Conservation (phyloP, 495 filamentous ascomycete species). For the Cercophora scortea region DNA sequence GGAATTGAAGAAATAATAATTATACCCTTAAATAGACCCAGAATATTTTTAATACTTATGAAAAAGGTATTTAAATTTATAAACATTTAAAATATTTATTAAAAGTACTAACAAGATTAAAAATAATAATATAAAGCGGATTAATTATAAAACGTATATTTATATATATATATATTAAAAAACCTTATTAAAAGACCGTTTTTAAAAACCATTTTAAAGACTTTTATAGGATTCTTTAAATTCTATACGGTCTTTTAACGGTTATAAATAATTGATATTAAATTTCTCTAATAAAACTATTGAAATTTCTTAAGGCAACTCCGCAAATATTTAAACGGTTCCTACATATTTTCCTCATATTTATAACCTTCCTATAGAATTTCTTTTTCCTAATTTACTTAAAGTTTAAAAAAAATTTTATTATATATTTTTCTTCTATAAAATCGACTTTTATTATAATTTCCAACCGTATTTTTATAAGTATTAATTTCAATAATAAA, state of each 20-base stretch:
- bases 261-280: not conserved
- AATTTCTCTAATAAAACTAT: no score
- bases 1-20: no score
- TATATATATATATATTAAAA: not conserved
- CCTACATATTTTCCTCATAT: no score
- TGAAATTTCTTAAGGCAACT: no score
- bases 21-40: no score
- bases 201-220: not conserved
- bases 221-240: no score
- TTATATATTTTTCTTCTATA: not conserved
- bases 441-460: not conserved
- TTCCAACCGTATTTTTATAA: not conserved
- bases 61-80: not conserved
- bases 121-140: not conserved
- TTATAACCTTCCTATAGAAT: no score
- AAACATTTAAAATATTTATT: not conserved
- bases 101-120: not conserved
- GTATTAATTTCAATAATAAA: not conserved
- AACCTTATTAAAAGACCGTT: not conserved
- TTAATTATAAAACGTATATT: not conserved
- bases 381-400: no score
- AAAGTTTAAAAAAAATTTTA: no score
- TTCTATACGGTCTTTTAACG: no score
- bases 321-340: no score
- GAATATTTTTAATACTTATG: not conserved